These are phyloP conservation scores for Geosmithia putterillii DNA, from an alignment of 2,329 filamentous ascomycete genomes.

Conservation along the genomic window DNA sequence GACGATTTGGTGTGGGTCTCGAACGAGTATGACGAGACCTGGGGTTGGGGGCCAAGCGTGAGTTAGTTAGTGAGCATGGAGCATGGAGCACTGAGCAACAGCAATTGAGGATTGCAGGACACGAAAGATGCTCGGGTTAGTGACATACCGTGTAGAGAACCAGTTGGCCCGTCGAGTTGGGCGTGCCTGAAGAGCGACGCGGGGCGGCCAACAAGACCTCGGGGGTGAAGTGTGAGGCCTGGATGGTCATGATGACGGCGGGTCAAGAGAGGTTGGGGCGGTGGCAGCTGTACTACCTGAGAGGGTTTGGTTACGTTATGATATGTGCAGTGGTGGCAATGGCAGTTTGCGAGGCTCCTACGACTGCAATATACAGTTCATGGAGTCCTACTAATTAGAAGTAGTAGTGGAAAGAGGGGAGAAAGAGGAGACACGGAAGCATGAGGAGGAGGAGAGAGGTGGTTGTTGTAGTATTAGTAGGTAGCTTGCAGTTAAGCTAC, in stretches of 20 bases:
- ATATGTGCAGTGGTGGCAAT: no score
- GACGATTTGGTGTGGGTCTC: slow-evolving; percentile 54
- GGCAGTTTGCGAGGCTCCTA: no score
- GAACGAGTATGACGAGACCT: slow-evolving; percentile 70
- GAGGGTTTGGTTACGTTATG: no score
- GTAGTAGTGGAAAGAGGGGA: background rate
- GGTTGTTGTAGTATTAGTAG: background rate
- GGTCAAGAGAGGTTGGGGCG: no score
- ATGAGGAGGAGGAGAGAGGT: background rate
- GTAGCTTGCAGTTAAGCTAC: no score
- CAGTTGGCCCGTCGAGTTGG: slow-evolving; percentile 54
- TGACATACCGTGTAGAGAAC: slow-evolving; percentile 49
- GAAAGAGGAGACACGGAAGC: background rate
- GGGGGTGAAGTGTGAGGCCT: slow-evolving; percentile 60
- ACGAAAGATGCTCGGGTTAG: background rate
- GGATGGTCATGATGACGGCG: slow-evolving; percentile 54
- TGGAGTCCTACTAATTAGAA: background rate
- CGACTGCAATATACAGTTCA: no score
- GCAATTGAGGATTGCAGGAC: background rate
- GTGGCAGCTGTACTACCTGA: no score
- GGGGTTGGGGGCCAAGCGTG: no score
- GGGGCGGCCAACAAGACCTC: slow-evolving; percentile 67
- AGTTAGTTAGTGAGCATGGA: no score
- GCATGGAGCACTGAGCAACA: no score
- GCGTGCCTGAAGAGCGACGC: slow-evolving; percentile 55